Evolutionary conservation across 768 basidiomycete genomes (phyloP).

Genomic region (Agaricus sinodeliciosus): DNA sequence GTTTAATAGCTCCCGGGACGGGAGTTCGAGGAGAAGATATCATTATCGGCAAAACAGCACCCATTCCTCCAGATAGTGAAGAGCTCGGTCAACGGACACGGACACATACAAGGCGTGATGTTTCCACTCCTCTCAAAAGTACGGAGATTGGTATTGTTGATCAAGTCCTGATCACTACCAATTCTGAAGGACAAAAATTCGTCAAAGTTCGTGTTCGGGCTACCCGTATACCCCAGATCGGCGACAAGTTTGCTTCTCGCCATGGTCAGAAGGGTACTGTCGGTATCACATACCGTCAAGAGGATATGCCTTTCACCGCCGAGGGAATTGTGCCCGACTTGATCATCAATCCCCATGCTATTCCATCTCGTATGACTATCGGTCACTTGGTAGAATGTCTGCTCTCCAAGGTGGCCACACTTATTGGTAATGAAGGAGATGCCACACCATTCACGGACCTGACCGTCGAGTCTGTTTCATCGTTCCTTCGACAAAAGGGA

Average conservation of each 20-base stretch:
- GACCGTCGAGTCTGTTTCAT: slow-evolving; percentile 98
- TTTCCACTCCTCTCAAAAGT: slow-evolving; percentile 95
- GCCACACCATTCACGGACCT: slow-evolving; percentile 98
- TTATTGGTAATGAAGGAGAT: slow-evolving; percentile 95
- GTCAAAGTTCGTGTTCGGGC: slow-evolving; percentile 97
- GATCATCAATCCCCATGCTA: slow-evolving; percentile 98
- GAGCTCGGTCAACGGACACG: slow-evolving; percentile 96
- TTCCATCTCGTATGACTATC: slow-evolving; percentile 99
- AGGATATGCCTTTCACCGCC: slow-evolving; percentile 98
- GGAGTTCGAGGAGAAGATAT: slow-evolving; percentile 96
- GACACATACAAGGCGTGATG: slow-evolving; percentile 88
- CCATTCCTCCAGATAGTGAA: slow-evolving; percentile 93
- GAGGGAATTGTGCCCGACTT: slow-evolving; percentile 97
- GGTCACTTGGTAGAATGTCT: slow-evolving; percentile 99
- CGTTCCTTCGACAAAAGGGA: slow-evolving; percentile 77
- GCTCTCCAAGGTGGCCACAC: slow-evolving; percentile 90
- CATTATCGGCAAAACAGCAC: slow-evolving; percentile 98
- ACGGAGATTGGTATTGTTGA: slow-evolving; percentile 98
- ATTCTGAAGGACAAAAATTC: slow-evolving; percentile 93
- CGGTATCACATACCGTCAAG: slow-evolving; percentile 98
- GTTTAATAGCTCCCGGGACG: slow-evolving; percentile 92
- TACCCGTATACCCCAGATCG: slow-evolving; percentile 94
- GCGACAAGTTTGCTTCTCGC: slow-evolving; percentile 98
- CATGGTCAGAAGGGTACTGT: slow-evolving; percentile 99
- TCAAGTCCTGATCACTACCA: slow-evolving; percentile 94